These are phyloP conservation scores for Cyberlindnera mississippiensis DNA, from an alignment of 805 yeast genomes.

Conservation along the genomic window DNA sequence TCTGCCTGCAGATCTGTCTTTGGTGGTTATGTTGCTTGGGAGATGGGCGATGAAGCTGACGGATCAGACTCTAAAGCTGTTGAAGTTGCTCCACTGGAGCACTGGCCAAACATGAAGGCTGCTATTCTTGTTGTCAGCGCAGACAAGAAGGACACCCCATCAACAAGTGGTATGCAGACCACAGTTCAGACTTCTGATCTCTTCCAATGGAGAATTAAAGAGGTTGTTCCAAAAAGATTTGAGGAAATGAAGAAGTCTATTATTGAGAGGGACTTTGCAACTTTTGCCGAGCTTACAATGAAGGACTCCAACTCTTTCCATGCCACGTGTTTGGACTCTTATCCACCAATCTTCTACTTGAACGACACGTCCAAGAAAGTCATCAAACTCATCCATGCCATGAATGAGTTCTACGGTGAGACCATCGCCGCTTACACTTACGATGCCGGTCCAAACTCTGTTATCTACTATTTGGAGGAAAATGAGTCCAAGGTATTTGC, in stretches of 20 bases:
- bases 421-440: slow-evolving; percentile 92
- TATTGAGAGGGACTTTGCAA: slow-evolving; percentile 63
- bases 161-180: slow-evolving; percentile 94
- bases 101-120: slow-evolving; percentile 94
- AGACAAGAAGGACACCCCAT: slow-evolving; percentile 89
- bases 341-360: slow-evolving; percentile 92
- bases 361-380: slow-evolving; percentile 86
- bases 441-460: slow-evolving; percentile 99
- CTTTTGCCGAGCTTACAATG: slow-evolving; percentile 91
- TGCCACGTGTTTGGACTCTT: slow-evolving; percentile 94
- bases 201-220: slow-evolving; percentile 71
- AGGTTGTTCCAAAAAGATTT: slow-evolving; percentile 85
- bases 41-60: slow-evolving; percentile 73
- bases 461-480: slow-evolving; percentile 76
- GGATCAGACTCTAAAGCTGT: slow-evolving; percentile 96
- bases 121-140: slow-evolving; percentile 90
- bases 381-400: slow-evolving; percentile 70
- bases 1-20: slow-evolving; percentile 96
- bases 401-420: slow-evolving; percentile 55
- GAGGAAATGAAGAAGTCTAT: slow-evolving; percentile 79
- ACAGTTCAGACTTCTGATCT: slow-evolving; percentile 88
- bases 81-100: slow-evolving; percentile 75
- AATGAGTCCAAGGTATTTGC: slow-evolving; percentile 75
- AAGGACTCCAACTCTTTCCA: slow-evolving; percentile 96
- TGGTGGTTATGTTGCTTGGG: slow-evolving; percentile 99